Conservation (phyloP, 1,284 basidiomycete species). For the Ceratobasidium sp. region DNA sequence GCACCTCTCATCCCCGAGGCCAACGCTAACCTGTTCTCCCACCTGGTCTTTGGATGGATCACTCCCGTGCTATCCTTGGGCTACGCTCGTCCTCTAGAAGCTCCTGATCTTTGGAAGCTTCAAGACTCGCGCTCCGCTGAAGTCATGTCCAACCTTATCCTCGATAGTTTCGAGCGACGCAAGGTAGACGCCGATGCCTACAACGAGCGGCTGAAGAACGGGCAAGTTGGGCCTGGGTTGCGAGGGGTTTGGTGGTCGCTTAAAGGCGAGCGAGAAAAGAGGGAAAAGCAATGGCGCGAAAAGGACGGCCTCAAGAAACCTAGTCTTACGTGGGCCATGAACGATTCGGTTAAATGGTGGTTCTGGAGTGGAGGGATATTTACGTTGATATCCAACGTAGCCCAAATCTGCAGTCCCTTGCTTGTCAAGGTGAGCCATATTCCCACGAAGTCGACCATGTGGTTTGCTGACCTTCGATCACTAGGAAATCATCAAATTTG, state of each 20-base stretch:
- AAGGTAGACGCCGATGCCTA: conserved; percentile 67
- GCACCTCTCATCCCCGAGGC: conserved; percentile 60
- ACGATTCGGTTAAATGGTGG: conserved; percentile 80
- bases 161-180: conserved; percentile 68
- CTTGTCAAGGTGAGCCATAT: conserved; percentile 65
- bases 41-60: conserved; percentile 75
- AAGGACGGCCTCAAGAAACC: conserved; percentile 68
- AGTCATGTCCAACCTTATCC: conserved; percentile 67
- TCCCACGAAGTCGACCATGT: background rate
- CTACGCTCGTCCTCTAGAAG: conserved; percentile 80
- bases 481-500: conserved; percentile 79
- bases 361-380: conserved; percentile 83
- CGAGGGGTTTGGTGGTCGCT: conserved; percentile 66
- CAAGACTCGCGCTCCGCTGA: conserved; percentile 66
- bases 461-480: background rate
- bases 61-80: conserved; percentile 71
- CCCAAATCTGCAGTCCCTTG: conserved; percentile 76
- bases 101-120: conserved; percentile 84
- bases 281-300: conserved; percentile 69
- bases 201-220: conserved; percentile 68
- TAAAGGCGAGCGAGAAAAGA: conserved; percentile 58
- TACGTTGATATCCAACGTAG: conserved; percentile 76
- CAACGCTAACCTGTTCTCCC: conserved; percentile 58
- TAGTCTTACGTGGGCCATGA: conserved; percentile 76
- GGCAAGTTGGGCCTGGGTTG: conserved; percentile 66